Evolutionary conservation across 345 rosid genomes (phyloP), one percentile per base, ranked within the genome.

Genomic region (Iberis pinnata): DNA sequence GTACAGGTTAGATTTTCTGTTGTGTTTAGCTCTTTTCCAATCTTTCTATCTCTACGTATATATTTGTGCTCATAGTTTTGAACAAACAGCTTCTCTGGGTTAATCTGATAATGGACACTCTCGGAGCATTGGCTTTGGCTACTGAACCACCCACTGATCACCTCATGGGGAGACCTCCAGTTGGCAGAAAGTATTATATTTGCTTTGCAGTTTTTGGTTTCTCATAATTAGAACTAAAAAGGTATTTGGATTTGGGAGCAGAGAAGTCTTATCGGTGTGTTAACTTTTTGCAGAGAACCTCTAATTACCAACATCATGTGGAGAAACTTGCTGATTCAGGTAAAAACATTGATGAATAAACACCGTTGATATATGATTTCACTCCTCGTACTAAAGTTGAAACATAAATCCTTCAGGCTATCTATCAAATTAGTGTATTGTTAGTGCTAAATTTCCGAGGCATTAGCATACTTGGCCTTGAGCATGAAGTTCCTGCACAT

Each of bases 61-160:
- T 6, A 27, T 20, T 29, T 47, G 39, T 27, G 20, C 14, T 49
- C 35, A 43, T 29, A 22, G 5, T 38, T 37, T 19, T 16, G 36
- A 46, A 58, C 9, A 3, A 65, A 41, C 75, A 93, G 99, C 94
- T 93, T 63, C 78, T 93, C 8, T 93, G 99, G 99, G 92, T 93
- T 47, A 93, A 93, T 62, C 92, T 93, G 55, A 93, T 93, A 36
- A 86, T 93, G 99, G 99, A 93, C 67, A 93, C 97, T 4, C 97
- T 93, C 35, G 99, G 99, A 64, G 99, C 97, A 46, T 75, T 93
- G 61, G 99, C 99, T 49, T 69, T 93, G 71, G 99, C 99, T 53
- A 93, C 99, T 18, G 99, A 93, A 76, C 99, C 99, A 27, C 99
- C 99, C 18, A 88, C 83, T 16, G 92, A 93, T 70, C 92, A 88